phyloP scores from a whole-genome alignment of 2,329 filamentous ascomycete genomes.

The Colletotrichum trifolii region DNA sequence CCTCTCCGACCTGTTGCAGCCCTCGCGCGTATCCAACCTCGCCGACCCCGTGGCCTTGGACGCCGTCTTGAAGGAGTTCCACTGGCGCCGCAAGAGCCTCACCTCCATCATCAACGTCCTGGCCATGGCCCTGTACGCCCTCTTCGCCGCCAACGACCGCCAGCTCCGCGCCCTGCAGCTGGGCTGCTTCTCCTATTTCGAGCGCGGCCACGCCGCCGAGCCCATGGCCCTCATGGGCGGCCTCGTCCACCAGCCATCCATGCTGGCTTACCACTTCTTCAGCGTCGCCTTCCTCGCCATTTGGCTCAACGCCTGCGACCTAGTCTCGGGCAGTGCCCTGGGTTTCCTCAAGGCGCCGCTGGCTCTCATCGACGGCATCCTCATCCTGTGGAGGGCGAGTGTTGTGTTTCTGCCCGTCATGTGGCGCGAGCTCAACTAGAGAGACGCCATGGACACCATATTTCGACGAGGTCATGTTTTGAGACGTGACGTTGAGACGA shows the following conservation, averaged over 20 bases:
- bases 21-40: conserved; percentile 74
- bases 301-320: conserved; percentile 66
- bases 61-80: conserved; percentile 78
- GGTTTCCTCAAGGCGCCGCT: conserved; percentile 71
- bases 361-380: conserved; percentile 71
- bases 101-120: conserved; percentile 96
- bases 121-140: conserved; percentile 90
- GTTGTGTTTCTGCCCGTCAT: conserved; percentile 87
- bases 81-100: conserved; percentile 86
- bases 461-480: conserved; percentile 10
- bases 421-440: conserved; percentile 68
- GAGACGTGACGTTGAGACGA: conserved; percentile 32
- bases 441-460: background rate
- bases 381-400: conserved; percentile 84
- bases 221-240: conserved; percentile 86
- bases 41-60: conserved; percentile 74
- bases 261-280: conserved; percentile 94
- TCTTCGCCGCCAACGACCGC: conserved; percentile 87
- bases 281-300: conserved; percentile 89
- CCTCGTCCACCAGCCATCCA: conserved; percentile 78
- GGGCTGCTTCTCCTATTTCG: conserved; percentile 95
- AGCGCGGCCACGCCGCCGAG: conserved; percentile 78
- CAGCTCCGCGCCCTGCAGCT: conserved; percentile 84
- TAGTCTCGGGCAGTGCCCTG: conserved; percentile 55
- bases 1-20: conserved; percentile 78